Evolutionary conservation across 208 protist species (phyloP), one percentile per base, ranked within the genome.

Genomic region (Acanthamoeba pearcei): DNA sequence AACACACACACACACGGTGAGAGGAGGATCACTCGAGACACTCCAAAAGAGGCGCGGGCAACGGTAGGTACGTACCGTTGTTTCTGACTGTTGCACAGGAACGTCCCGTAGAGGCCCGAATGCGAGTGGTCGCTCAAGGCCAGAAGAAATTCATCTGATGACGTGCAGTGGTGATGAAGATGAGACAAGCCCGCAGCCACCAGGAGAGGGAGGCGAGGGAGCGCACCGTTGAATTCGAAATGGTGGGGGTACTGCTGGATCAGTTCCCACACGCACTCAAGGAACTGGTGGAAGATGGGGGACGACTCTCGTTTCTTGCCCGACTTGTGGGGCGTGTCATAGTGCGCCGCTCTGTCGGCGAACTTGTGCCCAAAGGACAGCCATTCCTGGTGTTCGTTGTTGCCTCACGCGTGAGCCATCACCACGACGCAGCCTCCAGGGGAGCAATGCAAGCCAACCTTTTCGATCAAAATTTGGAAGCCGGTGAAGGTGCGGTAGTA

Each of bases 191-290:
- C 38, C 38, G 38, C 38, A 3, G 38, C 38, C 38, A 3, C 12
- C 64, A 70, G 35, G 22, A 82, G 10, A 82, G 19, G 1, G 42
- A 24, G 5, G 35, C 17, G 15, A 8, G 46, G 38, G 38, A 82
- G 10, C 74, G 74, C 6, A 82, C 74, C 46, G 38, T 82, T 82
- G 38, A 82, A 82, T 19, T 82, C 5, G 55, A 82, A 82, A 29
- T 82, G 74, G 35, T 95, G 92, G 15, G 99, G 99, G 94, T 98
- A 99, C 96, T 99, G 99, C 22, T 96, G 96, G 22, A 98, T 80
- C 12, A 99, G 51, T 92, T 99, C 99, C 94, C 97, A 99, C 46
- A 99, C 98, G 78, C 97, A 98, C 78, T 99, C 99, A 35, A 99
- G 95, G 90, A 98, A 95, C 76, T 94, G 98, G 46, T 98, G 83